Evolutionary conservation across 1,139 yeast genomes (phyloP), one percentile per base, ranked within the genome.

Genomic region (Geotrichum macrosporum): DNA sequence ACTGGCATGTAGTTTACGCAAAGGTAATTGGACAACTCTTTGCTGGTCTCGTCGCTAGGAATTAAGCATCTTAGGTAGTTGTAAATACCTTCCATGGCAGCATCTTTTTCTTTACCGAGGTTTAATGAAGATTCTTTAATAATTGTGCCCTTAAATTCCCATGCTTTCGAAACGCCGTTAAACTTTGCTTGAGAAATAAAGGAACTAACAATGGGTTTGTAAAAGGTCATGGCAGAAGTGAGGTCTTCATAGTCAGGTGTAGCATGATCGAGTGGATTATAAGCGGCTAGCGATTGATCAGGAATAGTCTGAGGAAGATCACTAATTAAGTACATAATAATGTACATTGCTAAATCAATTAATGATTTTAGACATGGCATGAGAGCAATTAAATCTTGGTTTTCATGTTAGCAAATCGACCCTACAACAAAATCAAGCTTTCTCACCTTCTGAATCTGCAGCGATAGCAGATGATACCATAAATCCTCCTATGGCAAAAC

Each of bases 181-280:
- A 24, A 24, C 27, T 6, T 24, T 6, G 10, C 27, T 10, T 24
- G 27, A 24, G 27, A 24, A 10, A 24, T 24, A 10, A 24, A 24
- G 9, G 27, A 24, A 24, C 27, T 24, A 8, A 24, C 27, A 20
- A 41, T 41, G 13, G 39, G 44, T 13, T 41, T 35, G 29, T 41
- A 34, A 20, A 41, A 41, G 3, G 27, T 24, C 34, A 26, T 24
- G n/a, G n/a, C n/a, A 8, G 32, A 15, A 15, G 16, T 3, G 21
- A 13, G 19, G 22, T 35, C 20, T 13, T 34, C n/a, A 27, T n/a
- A 21, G 35, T 5, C 29, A 21, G 33, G 16, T 8, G 15, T 16
- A 22, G 33, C 26, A 15, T 20, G 24, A 21, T 13, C 4, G 16
- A 16, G 8, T n/a, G 33, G 15, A 16, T 3, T 15, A 35, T 26